Percentiles rank a stretch among this genome's conserved stretches.
These are phyloP conservation scores for Heimioporus sp. DNA, from an alignment of 768 basidiomycete species.

Conservation along the genomic window DNA sequence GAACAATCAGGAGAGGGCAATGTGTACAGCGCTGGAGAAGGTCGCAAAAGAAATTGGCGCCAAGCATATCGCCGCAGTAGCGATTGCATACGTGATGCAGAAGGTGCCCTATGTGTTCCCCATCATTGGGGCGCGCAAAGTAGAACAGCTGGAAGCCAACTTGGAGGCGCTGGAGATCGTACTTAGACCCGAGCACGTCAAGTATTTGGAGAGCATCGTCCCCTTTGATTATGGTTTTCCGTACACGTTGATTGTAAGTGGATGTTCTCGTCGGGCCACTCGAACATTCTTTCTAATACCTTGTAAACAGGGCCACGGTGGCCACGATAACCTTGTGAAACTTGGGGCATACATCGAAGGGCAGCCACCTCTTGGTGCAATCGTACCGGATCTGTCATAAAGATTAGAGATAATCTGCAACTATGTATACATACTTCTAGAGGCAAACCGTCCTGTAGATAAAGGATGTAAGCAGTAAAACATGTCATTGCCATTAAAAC, in stretches of 20 bases:
- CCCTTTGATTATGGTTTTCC: not conserved
- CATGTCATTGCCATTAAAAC: too few species aligned
- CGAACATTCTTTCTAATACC: not conserved
- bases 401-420: too few species aligned
- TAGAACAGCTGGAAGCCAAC: not conserved
- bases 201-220: not conserved
- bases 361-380: conserved; percentile 8
- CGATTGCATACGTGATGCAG: not conserved
- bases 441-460: too few species aligned
- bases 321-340: conserved; percentile 1
- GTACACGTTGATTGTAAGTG: not conserved
- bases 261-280: not conserved
- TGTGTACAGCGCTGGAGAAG: not conserved
- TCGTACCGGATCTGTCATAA: conserved; percentile 7
- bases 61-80: not conserved
- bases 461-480: too few species aligned
- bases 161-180: not conserved
- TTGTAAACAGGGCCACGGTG: conserved; percentile 10
- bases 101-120: not conserved
- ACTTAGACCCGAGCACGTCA: not conserved
- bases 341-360: conserved; percentile 20
- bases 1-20: not conserved
- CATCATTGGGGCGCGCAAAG: not conserved
- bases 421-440: too few species aligned
- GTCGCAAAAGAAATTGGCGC: not conserved